Conservation (phyloP, 306 rosid genomes). For the Pyrus communis region DNA sequence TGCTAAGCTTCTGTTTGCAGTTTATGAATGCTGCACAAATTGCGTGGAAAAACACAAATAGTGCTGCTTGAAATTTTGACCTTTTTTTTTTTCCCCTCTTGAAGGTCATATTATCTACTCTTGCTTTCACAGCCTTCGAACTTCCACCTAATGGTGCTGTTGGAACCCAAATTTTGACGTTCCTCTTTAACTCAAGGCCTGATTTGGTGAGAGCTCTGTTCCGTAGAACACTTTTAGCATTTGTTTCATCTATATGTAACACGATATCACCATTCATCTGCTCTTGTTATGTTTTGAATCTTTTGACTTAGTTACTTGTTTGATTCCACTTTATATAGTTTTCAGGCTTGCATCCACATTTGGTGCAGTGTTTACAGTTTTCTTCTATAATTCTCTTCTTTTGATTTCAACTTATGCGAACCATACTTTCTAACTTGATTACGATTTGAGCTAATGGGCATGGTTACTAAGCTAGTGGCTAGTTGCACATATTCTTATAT, state of each 20-base stretch:
- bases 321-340: neutral
- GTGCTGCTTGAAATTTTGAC: neutral
- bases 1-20: neutral
- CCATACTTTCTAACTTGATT: no score
- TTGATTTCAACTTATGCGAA: neutral
- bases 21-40: neutral
- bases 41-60: neutral
- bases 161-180: constrained; percentile 81
- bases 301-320: neutral
- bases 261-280: neutral
- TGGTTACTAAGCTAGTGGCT: no score
- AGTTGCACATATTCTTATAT: no score
- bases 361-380: neutral
- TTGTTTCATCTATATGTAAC: neutral
- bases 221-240: neutral
- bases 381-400: neutral
- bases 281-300: neutral
- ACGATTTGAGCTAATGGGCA: no score
- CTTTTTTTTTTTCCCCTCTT: constrained; percentile 16
- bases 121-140: constrained; percentile 97
- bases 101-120: constrained; percentile 86
- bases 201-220: constrained; percentile 65
- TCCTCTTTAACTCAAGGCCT: constrained; percentile 89
- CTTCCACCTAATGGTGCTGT: constrained; percentile 97
- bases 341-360: neutral